phyloP scores from a whole-genome alignment of 176 grass and related monocot species.

The Aegilops speltoides region DNA sequence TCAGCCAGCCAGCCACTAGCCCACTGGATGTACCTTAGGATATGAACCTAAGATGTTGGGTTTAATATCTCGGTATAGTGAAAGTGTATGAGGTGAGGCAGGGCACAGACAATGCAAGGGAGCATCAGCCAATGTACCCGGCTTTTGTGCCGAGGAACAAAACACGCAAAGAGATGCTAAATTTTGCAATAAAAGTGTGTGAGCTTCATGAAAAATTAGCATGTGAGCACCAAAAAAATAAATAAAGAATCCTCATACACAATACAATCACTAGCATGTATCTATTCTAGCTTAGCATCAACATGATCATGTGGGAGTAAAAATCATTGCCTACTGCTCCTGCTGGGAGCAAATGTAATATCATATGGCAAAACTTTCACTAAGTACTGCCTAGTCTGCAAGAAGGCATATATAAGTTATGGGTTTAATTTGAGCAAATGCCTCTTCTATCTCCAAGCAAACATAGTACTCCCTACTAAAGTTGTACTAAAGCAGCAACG shows the following conservation, averaged over 20 bases:
- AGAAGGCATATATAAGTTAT: not conserved
- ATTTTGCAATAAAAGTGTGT: not conserved
- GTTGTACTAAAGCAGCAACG: too few relatives aligned
- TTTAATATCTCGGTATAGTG: not conserved
- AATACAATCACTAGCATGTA: not conserved
- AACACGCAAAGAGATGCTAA: not conserved
- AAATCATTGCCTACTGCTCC: not conserved
- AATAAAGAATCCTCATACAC: not conserved
- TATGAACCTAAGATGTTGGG: not conserved
- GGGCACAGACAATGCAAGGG: not conserved
- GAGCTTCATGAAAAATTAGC: constrained; percentile 1
- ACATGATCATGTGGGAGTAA: not conserved
- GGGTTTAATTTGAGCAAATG: not conserved
- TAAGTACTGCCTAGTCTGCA: not conserved
- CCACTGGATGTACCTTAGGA: constrained; percentile 4
- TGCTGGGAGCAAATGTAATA: constrained; percentile 5
- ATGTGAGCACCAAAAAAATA: not conserved
- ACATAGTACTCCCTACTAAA: not conserved
- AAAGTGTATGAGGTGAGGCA: not conserved
- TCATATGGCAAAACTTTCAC: not conserved
- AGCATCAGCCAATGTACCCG: not conserved
- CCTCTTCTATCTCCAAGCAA: not conserved
- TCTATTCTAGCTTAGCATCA: not conserved
- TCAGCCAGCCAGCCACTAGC: not conserved
- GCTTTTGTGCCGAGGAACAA: not conserved